Evolutionary conservation across 768 basidiomycete genomes (phyloP), one percentile per base, ranked within the genome.

Genomic region (Sporobolomyces roseus): DNA sequence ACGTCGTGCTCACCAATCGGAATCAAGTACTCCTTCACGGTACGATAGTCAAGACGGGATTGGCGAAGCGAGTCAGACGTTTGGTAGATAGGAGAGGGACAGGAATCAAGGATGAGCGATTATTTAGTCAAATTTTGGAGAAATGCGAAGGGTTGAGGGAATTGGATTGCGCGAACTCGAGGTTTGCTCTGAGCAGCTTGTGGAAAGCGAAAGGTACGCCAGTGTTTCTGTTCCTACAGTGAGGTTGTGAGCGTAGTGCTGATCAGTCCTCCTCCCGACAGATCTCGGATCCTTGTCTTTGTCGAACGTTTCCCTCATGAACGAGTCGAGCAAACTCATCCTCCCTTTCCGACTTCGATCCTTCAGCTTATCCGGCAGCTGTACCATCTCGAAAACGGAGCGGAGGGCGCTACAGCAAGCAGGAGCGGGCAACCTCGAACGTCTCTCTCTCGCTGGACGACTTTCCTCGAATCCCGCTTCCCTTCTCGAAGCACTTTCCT

Each of bases 141-240:
- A 30, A 33, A 48, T 48, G 27, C 9, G 29, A 33, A 35, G 58
- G 43, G 10, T 38, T 60, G 43, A 33, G 23, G 30, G 58, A 60
- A n/a, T 45, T 60, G 30, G 58, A 60, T 6, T 60, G 43, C 30
- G 4, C 48, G 5, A 35, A 35, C n/a, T 60, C 58, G 58, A 60
- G 45, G 30, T 48, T 60, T 27, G 48, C 58, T 7, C 45, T 60
- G 16, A 33, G n/a, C 29, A 48, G 45, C 21, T 33, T 60, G 21
- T 10, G 2, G 27, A 13, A 10, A 13, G 30, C 19, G 43, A 27
- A 30, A 13, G 5, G 58, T 60, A n/a, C 38, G 38, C 38, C 17
- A 9, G 38, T 46, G 38, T 29, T 10, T 14, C 36, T n/a, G 21
- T 23, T 8, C 14, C 30, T 54, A 54, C 53, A 17, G 32, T 16